A percentile compares a stretch with the other conserved stretches of the same genome.
Conservation (phyloP, 257 asterid species). For the Plantago major region DNA sequence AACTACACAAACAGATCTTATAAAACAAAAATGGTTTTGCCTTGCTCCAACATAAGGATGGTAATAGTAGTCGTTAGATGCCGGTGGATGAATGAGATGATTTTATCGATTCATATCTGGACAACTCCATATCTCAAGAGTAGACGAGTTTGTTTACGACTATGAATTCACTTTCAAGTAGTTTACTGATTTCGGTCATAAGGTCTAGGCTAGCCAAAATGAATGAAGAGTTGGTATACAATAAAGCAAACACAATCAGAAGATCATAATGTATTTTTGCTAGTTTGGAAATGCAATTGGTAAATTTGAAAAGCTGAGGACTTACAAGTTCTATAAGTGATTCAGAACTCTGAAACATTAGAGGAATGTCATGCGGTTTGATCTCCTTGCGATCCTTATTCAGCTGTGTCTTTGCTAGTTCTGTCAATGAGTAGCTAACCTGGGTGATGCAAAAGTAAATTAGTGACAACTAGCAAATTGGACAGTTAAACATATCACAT, state of each 20-base stretch:
- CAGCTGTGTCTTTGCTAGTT: conserved; percentile 77
- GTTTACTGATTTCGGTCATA: no score
- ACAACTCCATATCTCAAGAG: no score
- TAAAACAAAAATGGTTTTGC: no score
- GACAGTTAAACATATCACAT: no score
- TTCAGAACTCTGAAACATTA: conserved; percentile 70
- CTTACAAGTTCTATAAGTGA: conserved; percentile 82
- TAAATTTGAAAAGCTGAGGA: conserved; percentile 17
- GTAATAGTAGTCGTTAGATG: no score
- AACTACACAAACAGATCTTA: not conserved
- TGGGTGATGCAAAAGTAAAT: conserved; percentile 31
- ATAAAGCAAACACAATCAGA: not conserved
- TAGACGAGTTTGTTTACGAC: no score
- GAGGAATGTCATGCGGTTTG: conserved; percentile 71
- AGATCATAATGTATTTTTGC: not conserved
- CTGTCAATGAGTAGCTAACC: conserved; percentile 95
- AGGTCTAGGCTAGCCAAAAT: no score
- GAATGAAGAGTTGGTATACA: no score
- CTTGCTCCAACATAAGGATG: no score
- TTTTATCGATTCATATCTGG: no score
- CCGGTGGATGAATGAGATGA: no score
- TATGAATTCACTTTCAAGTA: no score
- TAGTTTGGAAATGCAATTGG: conserved; percentile 13
- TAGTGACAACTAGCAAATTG: conserved; percentile 18
- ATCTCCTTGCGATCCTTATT: conserved; percentile 77